Conservation (phyloP, 345 rosid genomes). For the Murraya paniculata region DNA sequence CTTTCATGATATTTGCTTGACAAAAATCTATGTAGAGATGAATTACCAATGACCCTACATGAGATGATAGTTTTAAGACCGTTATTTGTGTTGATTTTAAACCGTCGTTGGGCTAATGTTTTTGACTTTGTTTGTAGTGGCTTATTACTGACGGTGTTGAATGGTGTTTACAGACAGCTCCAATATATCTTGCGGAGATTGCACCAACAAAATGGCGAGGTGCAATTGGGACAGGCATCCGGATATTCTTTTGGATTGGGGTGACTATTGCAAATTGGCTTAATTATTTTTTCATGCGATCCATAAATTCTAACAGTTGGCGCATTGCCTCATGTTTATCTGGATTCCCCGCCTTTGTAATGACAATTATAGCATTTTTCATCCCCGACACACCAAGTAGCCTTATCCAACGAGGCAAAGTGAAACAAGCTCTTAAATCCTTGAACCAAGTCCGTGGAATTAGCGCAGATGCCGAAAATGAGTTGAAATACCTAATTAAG, state of each 20-base stretch:
- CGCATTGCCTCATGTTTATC: conserved; percentile 27
- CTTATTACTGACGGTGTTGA: background rate
- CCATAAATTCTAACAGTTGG: conserved; percentile 25
- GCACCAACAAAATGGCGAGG: conserved; percentile 43
- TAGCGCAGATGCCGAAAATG: background rate
- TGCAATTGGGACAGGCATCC: conserved; percentile 31
- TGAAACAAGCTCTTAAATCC: background rate
- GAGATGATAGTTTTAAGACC: too few species aligned
- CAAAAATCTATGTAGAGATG: too few species aligned
- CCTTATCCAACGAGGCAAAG: background rate
- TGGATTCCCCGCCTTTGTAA: background rate
- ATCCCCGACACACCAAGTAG: background rate
- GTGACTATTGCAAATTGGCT: conserved; percentile 17
- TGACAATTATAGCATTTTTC: background rate
- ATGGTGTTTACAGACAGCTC: conserved; percentile 31
- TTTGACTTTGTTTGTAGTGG: too few species aligned
- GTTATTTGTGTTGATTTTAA: too few species aligned
- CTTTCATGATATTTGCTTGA: too few species aligned
- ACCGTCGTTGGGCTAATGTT: too few species aligned
- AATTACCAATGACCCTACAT: too few species aligned
- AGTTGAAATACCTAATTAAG: background rate
- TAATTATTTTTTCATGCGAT: conserved; percentile 17
- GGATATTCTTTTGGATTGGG: conserved; percentile 33
- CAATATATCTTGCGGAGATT: conserved; percentile 42
- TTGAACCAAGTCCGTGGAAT: background rate